These are phyloP conservation scores for Westerdykella ornata DNA, from an alignment of 2,329 filamentous ascomycete species.

Conservation along the genomic window DNA sequence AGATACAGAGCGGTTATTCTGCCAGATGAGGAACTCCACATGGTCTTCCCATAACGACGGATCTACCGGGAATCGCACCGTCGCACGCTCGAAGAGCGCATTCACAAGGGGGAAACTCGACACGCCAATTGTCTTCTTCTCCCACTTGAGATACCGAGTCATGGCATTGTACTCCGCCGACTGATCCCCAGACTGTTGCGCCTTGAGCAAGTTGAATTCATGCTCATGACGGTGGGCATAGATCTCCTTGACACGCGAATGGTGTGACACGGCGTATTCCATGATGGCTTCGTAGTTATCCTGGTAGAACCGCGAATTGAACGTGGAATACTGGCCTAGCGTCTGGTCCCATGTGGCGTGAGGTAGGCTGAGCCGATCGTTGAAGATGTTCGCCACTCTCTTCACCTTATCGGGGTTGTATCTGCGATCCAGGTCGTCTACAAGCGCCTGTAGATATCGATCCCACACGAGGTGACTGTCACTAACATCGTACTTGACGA, in stretches of 20 bases:
- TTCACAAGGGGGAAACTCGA: slow-evolving; percentile 50
- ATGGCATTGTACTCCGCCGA: slow-evolving; percentile 51
- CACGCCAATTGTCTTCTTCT: slow-evolving; percentile 56
- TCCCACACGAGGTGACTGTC: slow-evolving; percentile 77
- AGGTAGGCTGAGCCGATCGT: slow-evolving; percentile 63
- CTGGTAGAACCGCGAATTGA: slow-evolving; percentile 65
- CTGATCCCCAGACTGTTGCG: slow-evolving; percentile 50
- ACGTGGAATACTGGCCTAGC: slow-evolving; percentile 65
- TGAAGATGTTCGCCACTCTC: slow-evolving; percentile 62
- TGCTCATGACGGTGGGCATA: slow-evolving; percentile 60
- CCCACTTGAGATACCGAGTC: slow-evolving; percentile 76
- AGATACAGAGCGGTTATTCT: slow-evolving; percentile 39
- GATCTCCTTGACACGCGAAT: slow-evolving; percentile 57
- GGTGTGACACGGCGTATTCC: slow-evolving; percentile 58
- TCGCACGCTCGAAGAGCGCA: slow-evolving; percentile 69
- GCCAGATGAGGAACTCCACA: slow-evolving; percentile 61
- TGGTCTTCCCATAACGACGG: slow-evolving; percentile 78
- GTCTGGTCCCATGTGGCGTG: slow-evolving; percentile 71
- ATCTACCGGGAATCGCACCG: slow-evolving; percentile 66
- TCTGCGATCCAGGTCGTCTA: slow-evolving; percentile 57
- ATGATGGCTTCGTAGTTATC: slow-evolving; percentile 68
- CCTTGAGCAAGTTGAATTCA: slow-evolving; percentile 59
- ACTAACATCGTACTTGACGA: slow-evolving; percentile 65
- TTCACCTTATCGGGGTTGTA: slow-evolving; percentile 51
- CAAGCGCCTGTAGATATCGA: slow-evolving; percentile 65